Percentiles rank a stretch among this genome's conserved stretches.
Conservation (phyloP, 768 basidiomycete species). For the Dioszegia hungarica region DNA sequence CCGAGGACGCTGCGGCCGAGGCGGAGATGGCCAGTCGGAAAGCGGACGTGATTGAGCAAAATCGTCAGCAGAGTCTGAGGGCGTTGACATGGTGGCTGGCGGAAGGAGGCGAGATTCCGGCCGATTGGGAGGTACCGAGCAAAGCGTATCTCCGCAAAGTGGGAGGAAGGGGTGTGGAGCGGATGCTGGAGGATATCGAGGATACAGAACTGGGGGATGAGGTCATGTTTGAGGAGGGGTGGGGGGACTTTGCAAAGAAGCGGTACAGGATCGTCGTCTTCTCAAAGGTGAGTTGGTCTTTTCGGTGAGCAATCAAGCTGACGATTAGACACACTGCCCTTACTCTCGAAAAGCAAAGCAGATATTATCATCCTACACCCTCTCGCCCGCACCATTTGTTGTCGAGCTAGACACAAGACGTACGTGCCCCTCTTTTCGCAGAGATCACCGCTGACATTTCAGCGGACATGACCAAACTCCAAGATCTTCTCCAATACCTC, state of each 20-base stretch:
- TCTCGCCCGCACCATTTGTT: constrained; percentile 40
- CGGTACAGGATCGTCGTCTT: constrained; percentile 42
- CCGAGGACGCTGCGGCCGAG: constrained; percentile 22
- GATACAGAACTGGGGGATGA: constrained; percentile 21
- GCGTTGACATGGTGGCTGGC: constrained; percentile 43
- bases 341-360: constrained; percentile 47
- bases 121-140: constrained; percentile 29
- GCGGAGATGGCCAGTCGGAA: constrained; percentile 17
- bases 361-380: constrained; percentile 38
- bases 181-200: constrained; percentile 31
- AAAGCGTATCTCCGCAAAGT: constrained; percentile 20
- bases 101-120: constrained; percentile 39
- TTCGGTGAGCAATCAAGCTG: not conserved
- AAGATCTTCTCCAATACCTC: constrained; percentile 41
- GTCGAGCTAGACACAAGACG: constrained; percentile 48
- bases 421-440: constrained; percentile 20
- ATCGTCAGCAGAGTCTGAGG: constrained; percentile 25
- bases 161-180: constrained; percentile 31
- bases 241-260: constrained; percentile 39
- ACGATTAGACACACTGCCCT: constrained; percentile 46
- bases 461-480: constrained; percentile 43
- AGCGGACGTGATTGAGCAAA: constrained; percentile 27
- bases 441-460: not conserved
- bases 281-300: constrained; percentile 38
- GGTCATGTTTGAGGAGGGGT: constrained; percentile 36